Evolutionary conservation across 495 filamentous ascomycete species (phyloP), one percentile per base, ranked within the genome.

Genomic region (Hypoxylon trugodes): DNA sequence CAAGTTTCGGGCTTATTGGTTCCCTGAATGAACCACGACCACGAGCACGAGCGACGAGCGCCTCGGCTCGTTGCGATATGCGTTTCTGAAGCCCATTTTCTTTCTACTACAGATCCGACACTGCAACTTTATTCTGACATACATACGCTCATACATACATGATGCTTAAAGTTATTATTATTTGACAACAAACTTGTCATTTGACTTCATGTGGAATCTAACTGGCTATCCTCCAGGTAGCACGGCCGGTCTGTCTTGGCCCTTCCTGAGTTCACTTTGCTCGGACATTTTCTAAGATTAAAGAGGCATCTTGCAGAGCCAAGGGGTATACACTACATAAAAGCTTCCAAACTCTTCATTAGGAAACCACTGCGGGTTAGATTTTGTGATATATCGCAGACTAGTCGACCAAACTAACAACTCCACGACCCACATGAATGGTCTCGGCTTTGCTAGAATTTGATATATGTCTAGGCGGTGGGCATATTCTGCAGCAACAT

Each of bases 81-180:
- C 35, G 12, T 25, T 41, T 12, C 10, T n/a, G n/a, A 32, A 22
- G n/a, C 36, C 18, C 26, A 45, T 38, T 8, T 21, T 21, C 19
- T 10, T 36, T 40, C 45, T 45, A 18, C 41, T 54, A 19, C 22
- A 6, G 13, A 33, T 21, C 37, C 18, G 25, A 47, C 21, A 18
- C 35, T 21, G 53, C 58, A 63, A 37, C 59, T 36, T 53, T 38
- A 47, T 58, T 68, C 65, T 68, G 65, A 68, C 65, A 68, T 68
- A n/a, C n/a, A n/a, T n/a, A n/a, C n/a, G n/a, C n/a, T n/a, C n/a
- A n/a, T n/a, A n/a, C n/a, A n/a, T n/a, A 59, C 65, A 68, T 65
- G 54, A 59, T 65, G 54, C 61, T 65, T 65, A 59, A 65, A 22
- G 61, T 65, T 65, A 65, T 66, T 59, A 66, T 37, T 55, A 7